These are phyloP conservation scores for Schizosaccharomyces osmophilus DNA, from an alignment of 805 yeast species.

Conservation along the genomic window DNA sequence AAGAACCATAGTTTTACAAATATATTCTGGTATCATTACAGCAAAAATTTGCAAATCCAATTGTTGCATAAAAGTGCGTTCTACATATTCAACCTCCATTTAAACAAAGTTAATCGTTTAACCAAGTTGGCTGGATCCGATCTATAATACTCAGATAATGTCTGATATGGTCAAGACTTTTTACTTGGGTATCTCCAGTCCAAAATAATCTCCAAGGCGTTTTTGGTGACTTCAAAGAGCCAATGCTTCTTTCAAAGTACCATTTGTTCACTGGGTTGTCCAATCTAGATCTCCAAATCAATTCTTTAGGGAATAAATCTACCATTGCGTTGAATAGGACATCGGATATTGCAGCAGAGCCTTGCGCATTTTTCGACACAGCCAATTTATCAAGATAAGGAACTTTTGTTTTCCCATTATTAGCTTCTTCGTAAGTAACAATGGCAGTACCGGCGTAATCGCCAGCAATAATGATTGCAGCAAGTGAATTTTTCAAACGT, in stretches of 20 bases:
- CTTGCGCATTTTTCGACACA: conserved; percentile 59
- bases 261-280: conserved; percentile 86
- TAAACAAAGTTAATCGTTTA: background rate
- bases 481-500: conserved; percentile 40
- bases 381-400: conserved; percentile 90
- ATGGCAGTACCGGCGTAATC: conserved; percentile 92
- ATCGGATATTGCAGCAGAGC: conserved; percentile 83
- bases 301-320: conserved; percentile 40
- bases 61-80: too few species aligned
- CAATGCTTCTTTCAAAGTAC: conserved; percentile 15
- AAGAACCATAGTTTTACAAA: too few species aligned
- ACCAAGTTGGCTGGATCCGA: background rate
- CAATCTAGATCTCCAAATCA: conserved; percentile 74
- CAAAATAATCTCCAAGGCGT: conserved; percentile 2
- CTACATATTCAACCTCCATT: too few species aligned
- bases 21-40: too few species aligned
- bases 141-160: background rate
- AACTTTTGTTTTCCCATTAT: conserved; percentile 16
- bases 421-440: conserved; percentile 47
- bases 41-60: too few species aligned
- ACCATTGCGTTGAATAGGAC: conserved; percentile 62
- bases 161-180: background rate
- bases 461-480: conserved; percentile 66
- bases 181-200: background rate
- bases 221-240: background rate